A percentile compares a stretch with the other conserved stretches of the same genome.
Conservation (phyloP, 192 early-diverging fungal genomes). For the Blastocladiella britannica region DNA sequence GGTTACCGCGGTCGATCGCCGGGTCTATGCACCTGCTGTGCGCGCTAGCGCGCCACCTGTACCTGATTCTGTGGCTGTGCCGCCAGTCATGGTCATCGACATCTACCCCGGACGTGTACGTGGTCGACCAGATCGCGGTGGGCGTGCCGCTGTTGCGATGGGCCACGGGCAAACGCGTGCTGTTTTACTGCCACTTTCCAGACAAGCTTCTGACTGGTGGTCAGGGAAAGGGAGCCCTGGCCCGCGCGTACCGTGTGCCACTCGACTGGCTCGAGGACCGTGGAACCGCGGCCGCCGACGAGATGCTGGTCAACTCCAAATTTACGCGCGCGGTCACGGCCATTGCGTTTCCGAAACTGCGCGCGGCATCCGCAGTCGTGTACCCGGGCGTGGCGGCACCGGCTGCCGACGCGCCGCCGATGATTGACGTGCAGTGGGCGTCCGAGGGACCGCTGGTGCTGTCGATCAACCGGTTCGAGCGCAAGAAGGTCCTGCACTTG, state of each 20-base stretch:
- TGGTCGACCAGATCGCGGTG: constrained; percentile 77
- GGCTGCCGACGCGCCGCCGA: background rate
- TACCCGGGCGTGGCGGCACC: constrained; percentile 50
- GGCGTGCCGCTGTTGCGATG: constrained; percentile 57
- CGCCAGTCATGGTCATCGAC: constrained; percentile 10
- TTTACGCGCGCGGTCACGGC: constrained; percentile 61
- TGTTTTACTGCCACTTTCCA: constrained; percentile 95
- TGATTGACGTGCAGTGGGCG: background rate
- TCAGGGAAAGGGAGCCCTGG: constrained; percentile 30
- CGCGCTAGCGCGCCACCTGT: constrained; percentile 55
- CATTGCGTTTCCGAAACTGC: constrained; percentile 43
- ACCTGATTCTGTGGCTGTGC: constrained; percentile 34
- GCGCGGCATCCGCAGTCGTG: constrained; percentile 42
- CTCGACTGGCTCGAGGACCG: constrained; percentile 76
- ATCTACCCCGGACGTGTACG: constrained; percentile 43
- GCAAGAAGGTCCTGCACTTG: constrained; percentile 71
- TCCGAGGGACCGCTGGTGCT: constrained; percentile 9
- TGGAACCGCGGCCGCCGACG: too few species aligned
- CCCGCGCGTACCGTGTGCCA: constrained; percentile 52
- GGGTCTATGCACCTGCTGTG: constrained; percentile 61
- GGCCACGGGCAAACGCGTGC: constrained; percentile 38
- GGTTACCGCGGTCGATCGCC: constrained; percentile 45
- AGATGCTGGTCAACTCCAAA: constrained; percentile 76
- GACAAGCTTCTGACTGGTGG: constrained; percentile 62
- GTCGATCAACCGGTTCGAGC: constrained; percentile 93